These are phyloP conservation scores for Ceratocystis smalleyi DNA, from an alignment of 2,329 filamentous ascomycete species.

Conservation along the genomic window DNA sequence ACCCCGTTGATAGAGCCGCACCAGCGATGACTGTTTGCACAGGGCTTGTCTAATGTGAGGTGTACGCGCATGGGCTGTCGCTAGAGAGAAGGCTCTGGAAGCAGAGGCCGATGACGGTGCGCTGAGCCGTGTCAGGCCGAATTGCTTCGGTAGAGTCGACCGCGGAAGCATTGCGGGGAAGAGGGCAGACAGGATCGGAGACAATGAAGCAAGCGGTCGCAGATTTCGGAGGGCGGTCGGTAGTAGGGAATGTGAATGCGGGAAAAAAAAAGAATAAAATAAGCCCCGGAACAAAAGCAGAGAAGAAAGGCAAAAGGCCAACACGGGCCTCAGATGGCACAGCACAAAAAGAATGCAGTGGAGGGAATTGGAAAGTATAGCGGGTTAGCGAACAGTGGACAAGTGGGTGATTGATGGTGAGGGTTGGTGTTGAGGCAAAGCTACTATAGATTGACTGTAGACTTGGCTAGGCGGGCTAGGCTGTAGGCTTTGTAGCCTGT, in stretches of 20 bases:
- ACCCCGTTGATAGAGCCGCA: slow-evolving; percentile 11
- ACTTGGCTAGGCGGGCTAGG: not conserved
- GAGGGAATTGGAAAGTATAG: not conserved
- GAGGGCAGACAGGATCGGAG: not conserved
- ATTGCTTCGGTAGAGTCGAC: slow-evolving; percentile 11
- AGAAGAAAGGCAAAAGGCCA: not conserved
- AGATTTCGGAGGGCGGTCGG: not conserved
- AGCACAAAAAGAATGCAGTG: not conserved
- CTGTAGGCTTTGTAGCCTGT: not conserved
- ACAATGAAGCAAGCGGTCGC: not conserved
- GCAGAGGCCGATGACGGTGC: slow-evolving; percentile 1
- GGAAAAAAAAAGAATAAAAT: not conserved
- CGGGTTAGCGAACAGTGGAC: not conserved
- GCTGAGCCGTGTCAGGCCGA: slow-evolving; percentile 11
- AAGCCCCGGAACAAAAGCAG: not conserved
- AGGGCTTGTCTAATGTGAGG: slow-evolving; percentile 12
- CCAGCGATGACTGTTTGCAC: slow-evolving; percentile 8
- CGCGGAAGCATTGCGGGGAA: slow-evolving; percentile 15
- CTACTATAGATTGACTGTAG: no score
- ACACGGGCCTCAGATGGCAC: not conserved
- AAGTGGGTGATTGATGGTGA: not conserved
- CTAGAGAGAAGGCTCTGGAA: slow-evolving; percentile 9
- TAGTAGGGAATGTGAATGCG: not conserved
- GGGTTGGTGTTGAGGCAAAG: no score
- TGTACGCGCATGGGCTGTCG: slow-evolving; percentile 5